phyloP scores from a whole-genome alignment of 176 grass and related monocot genomes.

The Zizania latifolia region DNA sequence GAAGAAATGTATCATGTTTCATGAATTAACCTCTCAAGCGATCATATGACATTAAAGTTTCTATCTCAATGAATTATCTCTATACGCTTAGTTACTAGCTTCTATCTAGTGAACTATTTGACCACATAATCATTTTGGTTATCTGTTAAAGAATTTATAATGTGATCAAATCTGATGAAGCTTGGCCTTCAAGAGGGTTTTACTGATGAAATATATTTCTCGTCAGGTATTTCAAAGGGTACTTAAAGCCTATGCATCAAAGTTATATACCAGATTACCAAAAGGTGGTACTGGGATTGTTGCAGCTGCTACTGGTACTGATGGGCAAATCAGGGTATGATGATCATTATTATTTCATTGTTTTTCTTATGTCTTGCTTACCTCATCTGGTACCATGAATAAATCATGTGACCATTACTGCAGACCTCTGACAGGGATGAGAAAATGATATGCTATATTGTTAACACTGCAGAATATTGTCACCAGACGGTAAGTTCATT shows the following conservation, averaged over 20 bases:
- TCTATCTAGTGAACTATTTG: not conserved
- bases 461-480: constrained; percentile 98
- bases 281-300: constrained; percentile 94
- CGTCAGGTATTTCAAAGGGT: constrained; percentile 94
- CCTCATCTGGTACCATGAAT: constrained; percentile 4
- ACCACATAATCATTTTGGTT: not conserved
- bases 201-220: constrained; percentile 23
- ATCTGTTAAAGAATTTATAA: not conserved
- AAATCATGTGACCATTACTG: constrained; percentile 30
- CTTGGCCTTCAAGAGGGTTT: not conserved
- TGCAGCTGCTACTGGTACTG: constrained; percentile 94
- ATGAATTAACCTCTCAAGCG: not conserved
- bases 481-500: constrained; percentile 80
- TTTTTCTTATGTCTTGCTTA: constrained; percentile 3
- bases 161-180: constrained; percentile 1
- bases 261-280: constrained; percentile 75
- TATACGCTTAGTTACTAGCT: not conserved
- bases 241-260: constrained; percentile 88
- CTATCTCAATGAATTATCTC: not conserved
- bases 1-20: not conserved
- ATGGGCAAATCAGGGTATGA: constrained; percentile 91
- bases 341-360: not conserved
- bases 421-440: constrained; percentile 96
- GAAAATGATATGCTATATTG: constrained; percentile 97
- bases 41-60: constrained; percentile 15